Conservation (phyloP, 768 basidiomycete species). For the Naganishia onofrii region DNA sequence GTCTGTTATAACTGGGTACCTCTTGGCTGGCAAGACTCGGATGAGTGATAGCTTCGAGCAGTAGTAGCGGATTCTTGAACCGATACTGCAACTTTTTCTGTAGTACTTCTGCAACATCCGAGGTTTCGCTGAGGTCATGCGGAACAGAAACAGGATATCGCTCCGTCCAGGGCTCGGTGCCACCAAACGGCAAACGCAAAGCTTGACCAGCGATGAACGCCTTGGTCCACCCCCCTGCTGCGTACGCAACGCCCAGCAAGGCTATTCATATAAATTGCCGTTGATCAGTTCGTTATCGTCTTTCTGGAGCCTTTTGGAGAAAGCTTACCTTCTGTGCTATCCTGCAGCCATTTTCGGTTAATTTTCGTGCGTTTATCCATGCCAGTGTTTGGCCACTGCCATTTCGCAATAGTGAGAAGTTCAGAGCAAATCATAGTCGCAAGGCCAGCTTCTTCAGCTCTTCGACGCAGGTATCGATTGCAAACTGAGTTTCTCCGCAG, state of each 20-base stretch:
- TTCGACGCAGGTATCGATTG: conserved; percentile 62
- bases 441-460: conserved; percentile 23
- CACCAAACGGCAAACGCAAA: conserved; percentile 72
- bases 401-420: conserved; percentile 17
- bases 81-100: conserved; percentile 68
- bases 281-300: background rate
- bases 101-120: conserved; percentile 45
- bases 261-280: conserved; percentile 51
- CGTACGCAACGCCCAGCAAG: conserved; percentile 70
- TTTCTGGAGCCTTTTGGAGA: too few relatives aligned
- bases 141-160: conserved; percentile 63
- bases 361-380: background rate
- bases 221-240: conserved; percentile 69
- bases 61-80: conserved; percentile 63
- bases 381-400: conserved; percentile 15
- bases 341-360: conserved; percentile 33
- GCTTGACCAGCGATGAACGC: conserved; percentile 65
- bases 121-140: conserved; percentile 33
- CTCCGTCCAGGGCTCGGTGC: conserved; percentile 64
- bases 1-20: conserved; percentile 70
- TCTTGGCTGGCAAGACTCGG: conserved; percentile 65
- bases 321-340: conserved; percentile 29
- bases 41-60: conserved; percentile 80
- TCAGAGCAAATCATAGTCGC: conserved; percentile 26
- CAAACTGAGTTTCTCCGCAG: conserved; percentile 66